Conservation (phyloP, 805 yeast genomes). For the Nakazawaea pomicola region DNA sequence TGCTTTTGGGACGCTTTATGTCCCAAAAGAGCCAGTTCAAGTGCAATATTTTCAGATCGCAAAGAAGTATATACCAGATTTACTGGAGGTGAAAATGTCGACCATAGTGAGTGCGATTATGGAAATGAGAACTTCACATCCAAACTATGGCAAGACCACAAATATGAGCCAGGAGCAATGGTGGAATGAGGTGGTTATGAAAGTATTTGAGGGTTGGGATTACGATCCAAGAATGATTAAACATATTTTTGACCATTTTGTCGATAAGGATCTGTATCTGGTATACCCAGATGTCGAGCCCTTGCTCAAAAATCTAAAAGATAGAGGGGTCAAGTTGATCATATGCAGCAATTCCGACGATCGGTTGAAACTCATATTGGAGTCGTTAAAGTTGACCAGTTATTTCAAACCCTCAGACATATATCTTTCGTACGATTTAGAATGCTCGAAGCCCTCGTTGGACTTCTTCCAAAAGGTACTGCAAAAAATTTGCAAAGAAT, state of each 20-base stretch:
- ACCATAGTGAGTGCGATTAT: constrained; percentile 31
- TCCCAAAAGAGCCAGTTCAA: constrained; percentile 49
- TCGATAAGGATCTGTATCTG: constrained; percentile 45
- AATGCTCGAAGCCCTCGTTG: constrained; percentile 45
- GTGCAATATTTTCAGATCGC: constrained; percentile 51
- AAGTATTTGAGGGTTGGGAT: constrained; percentile 33
- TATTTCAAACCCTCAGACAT: constrained; percentile 35
- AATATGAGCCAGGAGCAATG: constrained; percentile 36
- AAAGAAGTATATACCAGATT: constrained; percentile 34
- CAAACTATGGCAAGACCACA: constrained; percentile 56
- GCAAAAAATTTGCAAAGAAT: constrained; percentile 17
- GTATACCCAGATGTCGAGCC: constrained; percentile 50
- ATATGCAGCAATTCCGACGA: constrained; percentile 63
- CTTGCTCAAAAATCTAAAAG: constrained; percentile 30
- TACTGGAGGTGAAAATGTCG: constrained; percentile 19
- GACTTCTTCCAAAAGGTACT: constrained; percentile 40
- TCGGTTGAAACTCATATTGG: constrained; percentile 39
- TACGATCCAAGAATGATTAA: constrained; percentile 30
- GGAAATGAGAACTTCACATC: constrained; percentile 34
- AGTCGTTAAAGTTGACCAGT: constrained; percentile 36
- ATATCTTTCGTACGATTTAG: constrained; percentile 55
- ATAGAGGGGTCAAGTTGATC: constrained; percentile 31
- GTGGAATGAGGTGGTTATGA: constrained; percentile 53
- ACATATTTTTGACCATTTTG: constrained; percentile 43
- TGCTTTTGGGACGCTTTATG: constrained; percentile 62